These are phyloP conservation scores for Eucalyptus fibrosa DNA, from an alignment of 345 rosid species.

Conservation along the genomic window DNA sequence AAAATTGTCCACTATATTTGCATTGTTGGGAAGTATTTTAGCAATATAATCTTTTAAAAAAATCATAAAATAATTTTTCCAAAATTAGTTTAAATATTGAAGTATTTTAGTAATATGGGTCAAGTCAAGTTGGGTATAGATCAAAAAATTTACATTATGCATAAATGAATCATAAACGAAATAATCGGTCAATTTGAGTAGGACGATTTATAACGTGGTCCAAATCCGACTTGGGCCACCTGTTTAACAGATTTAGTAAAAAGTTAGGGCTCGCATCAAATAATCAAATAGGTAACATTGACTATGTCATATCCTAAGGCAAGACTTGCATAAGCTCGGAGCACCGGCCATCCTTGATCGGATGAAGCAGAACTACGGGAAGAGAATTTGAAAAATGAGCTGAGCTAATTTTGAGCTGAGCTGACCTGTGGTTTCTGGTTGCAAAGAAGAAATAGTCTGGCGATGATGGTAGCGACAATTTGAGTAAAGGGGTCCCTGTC, in stretches of 20 bases:
- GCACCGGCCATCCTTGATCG: background rate
- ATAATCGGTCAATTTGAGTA: too few species aligned
- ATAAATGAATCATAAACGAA: too few species aligned
- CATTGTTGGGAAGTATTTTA: too few species aligned
- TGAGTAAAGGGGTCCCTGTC: background rate
- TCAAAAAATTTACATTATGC: too few species aligned
- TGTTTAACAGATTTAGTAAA: too few species aligned
- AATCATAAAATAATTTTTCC: too few species aligned
- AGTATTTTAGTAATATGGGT: too few species aligned
- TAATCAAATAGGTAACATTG: background rate
- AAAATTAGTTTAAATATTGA: too few species aligned
- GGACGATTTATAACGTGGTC: rapidly evolving
- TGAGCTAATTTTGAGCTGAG: background rate
- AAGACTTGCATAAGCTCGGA: background rate
- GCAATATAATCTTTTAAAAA: too few species aligned
- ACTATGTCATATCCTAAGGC: background rate
- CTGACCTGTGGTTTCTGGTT: conserved; percentile 41
- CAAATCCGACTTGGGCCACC: too few species aligned
- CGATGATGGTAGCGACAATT: background rate
- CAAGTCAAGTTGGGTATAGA: rapidly evolving
- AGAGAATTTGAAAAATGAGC: conserved; percentile 41
- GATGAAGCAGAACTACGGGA: conserved; percentile 31
- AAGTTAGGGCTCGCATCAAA: background rate
- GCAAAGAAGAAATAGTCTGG: conserved; percentile 29
- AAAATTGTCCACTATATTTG: too few species aligned